phyloP scores from a whole-genome alignment of 169 alveolate species.

The Plasmodium inui region DNA sequence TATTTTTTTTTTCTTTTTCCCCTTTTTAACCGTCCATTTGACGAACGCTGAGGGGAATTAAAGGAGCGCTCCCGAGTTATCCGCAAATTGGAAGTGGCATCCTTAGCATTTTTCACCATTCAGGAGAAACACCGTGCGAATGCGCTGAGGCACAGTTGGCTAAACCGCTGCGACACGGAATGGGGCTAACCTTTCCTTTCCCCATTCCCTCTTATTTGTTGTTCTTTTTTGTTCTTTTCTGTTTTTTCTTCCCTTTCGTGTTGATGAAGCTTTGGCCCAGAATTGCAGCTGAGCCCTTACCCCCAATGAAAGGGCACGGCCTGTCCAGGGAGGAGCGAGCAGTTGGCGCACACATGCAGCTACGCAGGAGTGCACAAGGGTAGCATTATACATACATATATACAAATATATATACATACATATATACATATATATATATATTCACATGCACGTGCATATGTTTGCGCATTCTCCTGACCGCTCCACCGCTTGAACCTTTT shows the following conservation, averaged over 20 bases:
- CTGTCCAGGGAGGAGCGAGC: not conserved
- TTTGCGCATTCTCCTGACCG: not conserved
- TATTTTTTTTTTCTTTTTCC: not conserved
- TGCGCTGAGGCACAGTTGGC: not conserved
- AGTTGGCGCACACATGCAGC: not conserved
- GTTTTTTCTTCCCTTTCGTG: not conserved
- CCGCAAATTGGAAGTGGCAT: not conserved
- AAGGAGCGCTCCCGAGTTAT: not conserved
- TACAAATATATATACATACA: not conserved
- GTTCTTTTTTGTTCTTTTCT: not conserved
- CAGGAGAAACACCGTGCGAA: not conserved
- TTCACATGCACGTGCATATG: not conserved
- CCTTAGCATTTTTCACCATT: not conserved
- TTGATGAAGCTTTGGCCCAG: not conserved
- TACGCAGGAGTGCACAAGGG: not conserved
- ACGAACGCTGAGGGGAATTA: not conserved
- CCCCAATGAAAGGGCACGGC: not conserved
- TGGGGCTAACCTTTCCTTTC: not conserved
- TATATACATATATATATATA: not conserved
- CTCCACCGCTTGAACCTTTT: not conserved
- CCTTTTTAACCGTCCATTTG: not conserved
- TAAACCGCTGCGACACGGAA: not conserved
- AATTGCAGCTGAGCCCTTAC: not conserved
- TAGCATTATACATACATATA: not conserved
- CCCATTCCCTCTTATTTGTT: not conserved